These are phyloP conservation scores for Sclerospora graminicola DNA, from an alignment of 352 stramenopile genomes.

Conservation along the genomic window DNA sequence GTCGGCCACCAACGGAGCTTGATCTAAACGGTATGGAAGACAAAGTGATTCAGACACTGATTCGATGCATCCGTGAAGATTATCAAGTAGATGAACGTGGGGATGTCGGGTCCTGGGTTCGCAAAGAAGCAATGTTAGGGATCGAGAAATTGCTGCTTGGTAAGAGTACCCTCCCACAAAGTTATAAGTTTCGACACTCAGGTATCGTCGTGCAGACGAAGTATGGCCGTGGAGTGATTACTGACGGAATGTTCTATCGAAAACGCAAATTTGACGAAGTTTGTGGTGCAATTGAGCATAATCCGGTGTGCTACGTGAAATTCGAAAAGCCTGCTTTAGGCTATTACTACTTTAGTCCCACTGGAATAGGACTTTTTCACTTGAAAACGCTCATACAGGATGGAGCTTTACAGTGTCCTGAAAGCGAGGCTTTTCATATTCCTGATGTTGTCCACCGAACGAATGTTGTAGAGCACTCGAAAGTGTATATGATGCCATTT, in stretches of 20 bases:
- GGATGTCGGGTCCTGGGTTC: slow-evolving; percentile 97
- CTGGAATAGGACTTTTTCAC: slow-evolving; percentile 43
- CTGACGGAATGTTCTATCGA: slow-evolving; percentile 23
- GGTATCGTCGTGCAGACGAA: slow-evolving; percentile 16
- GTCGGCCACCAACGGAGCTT: slow-evolving; percentile 36
- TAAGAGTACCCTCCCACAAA: slow-evolving; percentile 17
- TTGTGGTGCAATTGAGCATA: slow-evolving; percentile 1
- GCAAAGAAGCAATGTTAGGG: slow-evolving; percentile 90
- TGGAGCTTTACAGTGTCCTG: neutral
- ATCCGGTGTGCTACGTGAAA: slow-evolving; percentile 44
- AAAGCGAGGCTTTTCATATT: slow-evolving; percentile 9
- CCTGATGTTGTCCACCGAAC: slow-evolving; percentile 18
- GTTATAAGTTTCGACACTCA: slow-evolving; percentile 29
- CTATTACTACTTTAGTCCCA: slow-evolving; percentile 64
- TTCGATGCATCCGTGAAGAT: slow-evolving; percentile 85
- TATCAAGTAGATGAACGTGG: slow-evolving; percentile 96
- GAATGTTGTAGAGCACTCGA: slow-evolving; percentile 3
- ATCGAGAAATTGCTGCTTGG: slow-evolving; percentile 74
- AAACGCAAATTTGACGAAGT: slow-evolving; percentile 19
- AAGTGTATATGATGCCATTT: slow-evolving; percentile 16
- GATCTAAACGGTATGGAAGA: slow-evolving; percentile 34
- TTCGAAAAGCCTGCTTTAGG: slow-evolving; percentile 50
- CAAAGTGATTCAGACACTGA: slow-evolving; percentile 71
- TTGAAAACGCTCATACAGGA: slow-evolving; percentile 14
- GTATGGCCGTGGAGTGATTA: slow-evolving; percentile 38